phyloP scores from a whole-genome alignment of 1,139 yeast genomes.

The Geotrichum bryndzae region DNA sequence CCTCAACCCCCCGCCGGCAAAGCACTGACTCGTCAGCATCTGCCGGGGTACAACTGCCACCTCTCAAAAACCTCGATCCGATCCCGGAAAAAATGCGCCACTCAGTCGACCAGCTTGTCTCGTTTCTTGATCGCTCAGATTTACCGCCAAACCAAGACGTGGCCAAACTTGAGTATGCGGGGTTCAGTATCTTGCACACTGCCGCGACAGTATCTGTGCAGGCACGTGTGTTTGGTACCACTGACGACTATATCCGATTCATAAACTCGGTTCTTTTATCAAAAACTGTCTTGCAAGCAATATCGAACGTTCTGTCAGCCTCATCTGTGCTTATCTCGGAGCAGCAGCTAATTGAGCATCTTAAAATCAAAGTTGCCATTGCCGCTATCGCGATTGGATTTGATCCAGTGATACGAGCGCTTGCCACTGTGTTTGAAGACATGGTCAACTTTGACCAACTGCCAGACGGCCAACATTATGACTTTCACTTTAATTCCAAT shows the following conservation, averaged over 20 bases:
- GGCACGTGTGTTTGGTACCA: background rate
- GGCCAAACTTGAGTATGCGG: conserved; percentile 46
- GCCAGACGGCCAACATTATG: conserved; percentile 11
- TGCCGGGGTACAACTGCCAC: background rate
- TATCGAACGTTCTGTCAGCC: conserved; percentile 9
- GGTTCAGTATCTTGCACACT: conserved; percentile 48
- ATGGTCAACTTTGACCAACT: conserved; percentile 62
- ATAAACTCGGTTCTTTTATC: conserved; percentile 5
- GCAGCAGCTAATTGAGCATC: conserved; percentile 1
- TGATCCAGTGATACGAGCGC: conserved; percentile 4
- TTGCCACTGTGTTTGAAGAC: conserved; percentile 42
- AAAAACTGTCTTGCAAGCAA: background rate
- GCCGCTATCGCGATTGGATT: conserved; percentile 4
- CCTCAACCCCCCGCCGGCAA: background rate
- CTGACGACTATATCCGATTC: background rate
- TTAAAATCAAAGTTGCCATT: conserved; percentile 43
- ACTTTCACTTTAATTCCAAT: background rate
- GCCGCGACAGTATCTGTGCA: conserved; percentile 56
- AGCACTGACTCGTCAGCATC: background rate
- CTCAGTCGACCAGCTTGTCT: conserved; percentile 4
- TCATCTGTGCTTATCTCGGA: conserved; percentile 1
- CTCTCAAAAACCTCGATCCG: background rate
- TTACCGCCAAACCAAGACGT: conserved; percentile 9
- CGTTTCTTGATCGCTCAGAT: conserved; percentile 2
- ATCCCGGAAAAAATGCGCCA: background rate